phyloP scores from a whole-genome alignment of 495 filamentous ascomycete species.

The Penicillium soppii region DNA sequence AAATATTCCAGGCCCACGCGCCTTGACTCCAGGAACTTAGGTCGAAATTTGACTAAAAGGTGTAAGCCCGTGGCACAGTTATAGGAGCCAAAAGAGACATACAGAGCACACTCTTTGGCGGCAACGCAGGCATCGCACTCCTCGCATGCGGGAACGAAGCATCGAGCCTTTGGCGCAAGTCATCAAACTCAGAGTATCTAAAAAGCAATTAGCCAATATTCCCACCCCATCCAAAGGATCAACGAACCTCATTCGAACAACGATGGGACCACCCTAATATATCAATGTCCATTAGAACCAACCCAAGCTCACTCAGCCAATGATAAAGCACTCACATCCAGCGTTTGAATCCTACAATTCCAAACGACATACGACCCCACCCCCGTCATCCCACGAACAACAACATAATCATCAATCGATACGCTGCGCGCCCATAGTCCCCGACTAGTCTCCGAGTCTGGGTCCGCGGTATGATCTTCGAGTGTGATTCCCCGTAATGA shows the following conservation, averaged over 20 bases:
- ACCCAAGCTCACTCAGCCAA: conserved; percentile 9
- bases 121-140: conserved; percentile 63
- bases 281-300: conserved; percentile 15
- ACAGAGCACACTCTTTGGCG: conserved; percentile 71
- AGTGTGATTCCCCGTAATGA: conserved; percentile 57
- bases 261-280: conserved; percentile 57
- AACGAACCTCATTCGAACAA: conserved; percentile 56
- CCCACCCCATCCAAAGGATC: background rate
- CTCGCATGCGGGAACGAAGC: conserved; percentile 64
- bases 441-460: conserved; percentile 55
- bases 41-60: conserved; percentile 60
- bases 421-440: conserved; percentile 69
- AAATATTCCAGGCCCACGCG: conserved; percentile 68
- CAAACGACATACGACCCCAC: conserved; percentile 73
- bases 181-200: conserved; percentile 74
- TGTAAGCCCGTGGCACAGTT: background rate
- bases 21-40: conserved; percentile 65
- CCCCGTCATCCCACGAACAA: conserved; percentile 61
- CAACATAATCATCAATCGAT: conserved; percentile 62
- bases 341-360: conserved; percentile 68
- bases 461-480: conserved; percentile 69
- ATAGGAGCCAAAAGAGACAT: conserved; percentile 21
- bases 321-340: conserved; percentile 54
- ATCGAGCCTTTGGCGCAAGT: conserved; percentile 56
- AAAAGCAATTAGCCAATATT: background rate